Conservation (phyloP, 2,329 filamentous ascomycete species). For the Penicillium crustosum region DNA sequence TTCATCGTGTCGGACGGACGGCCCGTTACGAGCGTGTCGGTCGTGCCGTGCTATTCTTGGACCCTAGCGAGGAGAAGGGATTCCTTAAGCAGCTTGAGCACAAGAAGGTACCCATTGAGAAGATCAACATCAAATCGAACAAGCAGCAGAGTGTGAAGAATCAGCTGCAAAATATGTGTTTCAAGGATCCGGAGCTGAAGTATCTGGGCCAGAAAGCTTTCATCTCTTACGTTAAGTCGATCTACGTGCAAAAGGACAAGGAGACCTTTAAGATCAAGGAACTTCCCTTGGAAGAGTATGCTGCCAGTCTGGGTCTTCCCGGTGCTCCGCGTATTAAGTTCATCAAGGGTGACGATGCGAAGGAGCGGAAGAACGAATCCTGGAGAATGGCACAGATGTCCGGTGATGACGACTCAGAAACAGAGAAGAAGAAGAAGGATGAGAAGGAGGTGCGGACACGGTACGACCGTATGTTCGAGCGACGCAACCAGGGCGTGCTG, state of each 20-base stretch:
- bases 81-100: slow-evolving; percentile 82
- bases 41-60: slow-evolving; percentile 83
- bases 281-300: slow-evolving; percentile 81
- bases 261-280: slow-evolving; percentile 83
- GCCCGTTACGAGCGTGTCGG: slow-evolving; percentile 90
- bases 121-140: slow-evolving; percentile 81
- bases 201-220: slow-evolving; percentile 97
- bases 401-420: slow-evolving; percentile 56
- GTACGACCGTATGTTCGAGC: slow-evolving; percentile 97
- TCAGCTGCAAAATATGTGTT: slow-evolving; percentile 90
- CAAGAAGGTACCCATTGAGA: slow-evolving; percentile 85
- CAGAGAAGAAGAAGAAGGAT: slow-evolving; percentile 57
- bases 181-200: slow-evolving; percentile 89
- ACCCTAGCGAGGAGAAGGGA: slow-evolving; percentile 88
- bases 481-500: slow-evolving; percentile 91
- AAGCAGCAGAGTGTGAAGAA: slow-evolving; percentile 85
- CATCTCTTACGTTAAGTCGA: slow-evolving; percentile 79
- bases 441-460: slow-evolving; percentile 74
- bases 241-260: slow-evolving; percentile 88
- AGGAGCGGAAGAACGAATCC: slow-evolving; percentile 82
- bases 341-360: slow-evolving; percentile 83
- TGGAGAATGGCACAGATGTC: slow-evolving; percentile 63
- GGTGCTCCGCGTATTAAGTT: slow-evolving; percentile 93
- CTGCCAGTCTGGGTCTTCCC: slow-evolving; percentile 80
- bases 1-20: slow-evolving; percentile 90